Base-by-base conservation (phyloP, 2,329 filamentous ascomycete genomes). In the Daldinia eschscholtzii region DNA sequence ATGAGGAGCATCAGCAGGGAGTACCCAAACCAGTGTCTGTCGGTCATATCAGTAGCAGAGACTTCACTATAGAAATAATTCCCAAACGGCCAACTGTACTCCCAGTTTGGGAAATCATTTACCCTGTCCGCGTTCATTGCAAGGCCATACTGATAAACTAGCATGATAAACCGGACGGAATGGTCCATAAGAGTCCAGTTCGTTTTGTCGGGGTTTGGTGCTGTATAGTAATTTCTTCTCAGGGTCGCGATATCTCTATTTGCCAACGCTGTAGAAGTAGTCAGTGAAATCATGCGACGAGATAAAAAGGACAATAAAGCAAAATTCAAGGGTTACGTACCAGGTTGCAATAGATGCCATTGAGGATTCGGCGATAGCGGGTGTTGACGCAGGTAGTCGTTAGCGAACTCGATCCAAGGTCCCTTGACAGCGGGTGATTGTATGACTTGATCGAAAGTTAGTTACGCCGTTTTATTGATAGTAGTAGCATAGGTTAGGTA, bases 21-120 rank as follows among this genome's bases (percentile, higher is more conserved):
- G 59, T 44, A 71, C 2, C 67, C 70, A 48, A 71, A 71, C 62
- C 62, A 70, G n/a, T 70, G 13, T 6, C 30, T n/a, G 28, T 70
- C 68, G 1, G 35, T 7, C 12, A 56, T 33, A 12, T 68, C 68
- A 6, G 10, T 4, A 10, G 1, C 2, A 9, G 3, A 41, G 0
- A 2, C 5, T 1, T 26, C 1, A n/a, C 12, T 42, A 6, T 60
- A 68, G 2, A 63, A 37, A 23, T 48, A 63, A 1, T 23, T 2
- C 9, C 20, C 37, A 30, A 59, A 52, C 15, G 46, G 46, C 15
- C 26, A 33, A 12, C n/a, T 3, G 18, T 39, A 9, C 2, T 12
- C 5, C 46, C 7, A 4, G 2, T 5, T 15, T 10, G 13, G 13
- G 15, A n/a, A 1, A 3, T 30, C 15, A 6, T n/a, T 6, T n/a